Evolutionary conservation across 805 yeast genomes (phyloP), one percentile per base, ranked within the genome.

Genomic region (Cyberlindnera petersonii): DNA sequence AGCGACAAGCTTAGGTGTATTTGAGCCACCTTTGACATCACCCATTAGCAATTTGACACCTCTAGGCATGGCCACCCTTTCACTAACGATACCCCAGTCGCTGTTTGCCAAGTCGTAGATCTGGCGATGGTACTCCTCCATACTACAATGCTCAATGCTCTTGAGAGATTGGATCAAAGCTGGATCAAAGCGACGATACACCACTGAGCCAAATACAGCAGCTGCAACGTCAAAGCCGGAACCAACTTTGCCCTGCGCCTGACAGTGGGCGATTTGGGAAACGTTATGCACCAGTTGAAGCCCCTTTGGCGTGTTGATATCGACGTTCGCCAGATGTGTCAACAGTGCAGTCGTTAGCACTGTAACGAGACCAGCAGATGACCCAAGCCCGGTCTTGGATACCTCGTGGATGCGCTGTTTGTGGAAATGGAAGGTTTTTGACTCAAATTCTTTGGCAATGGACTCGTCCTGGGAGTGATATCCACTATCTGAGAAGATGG

Each of bases 221-320:
- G 97, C 82, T 0, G 96, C 98, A 29, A 93, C 95, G 58, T 93
- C 98, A 61, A 93, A 93, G 0, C 98, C 98, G 4, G 96, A 87
- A 0, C 98, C 98, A 19, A 93, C 80, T 60, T 93, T 93, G 23
- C 86, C 86, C 60, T 93, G 98, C 3, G 98, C 98, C 41, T 77
- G 72, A 59, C 96, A 89, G 60, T 93, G 98, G 0, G 95, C 82
- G 8, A 86, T 68, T 59, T 93, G 98, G 1, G 96, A 77, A 20
- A 87, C 61, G 52, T 87, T 91, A 59, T 93, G 98, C 24, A 91
- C 68, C n/a, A 59, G 44, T 5, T 51, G 48, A 20, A 66, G 47
- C 22, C 59, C 56, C 5, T 33, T 15, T 0, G 32, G 24, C 7
- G 59, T 45, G 0, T 42, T 28, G 3, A 66, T 44, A 39, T 70